Evolutionary conservation across 306 rosid species (phyloP).

Genomic region (Erythrophleum fordii): DNA sequence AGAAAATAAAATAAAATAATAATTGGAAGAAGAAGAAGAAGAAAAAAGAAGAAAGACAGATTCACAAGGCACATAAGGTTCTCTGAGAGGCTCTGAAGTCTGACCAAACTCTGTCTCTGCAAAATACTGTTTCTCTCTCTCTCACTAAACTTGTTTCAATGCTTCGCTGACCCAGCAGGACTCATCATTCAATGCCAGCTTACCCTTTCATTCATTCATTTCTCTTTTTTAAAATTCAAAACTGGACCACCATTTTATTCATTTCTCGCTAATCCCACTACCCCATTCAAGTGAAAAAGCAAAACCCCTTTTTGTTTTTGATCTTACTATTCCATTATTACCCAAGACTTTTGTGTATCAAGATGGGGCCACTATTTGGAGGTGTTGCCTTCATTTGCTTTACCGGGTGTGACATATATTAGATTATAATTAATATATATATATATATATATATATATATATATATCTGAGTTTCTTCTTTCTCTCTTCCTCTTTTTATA

Average conservation of each 20-base stretch:
- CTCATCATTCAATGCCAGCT: conserved; percentile 65
- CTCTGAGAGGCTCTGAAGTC: conserved; percentile 6
- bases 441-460: neutral
- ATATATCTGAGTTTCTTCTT: too few species aligned
- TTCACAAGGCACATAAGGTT: conserved; percentile 28
- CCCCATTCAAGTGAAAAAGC: neutral
- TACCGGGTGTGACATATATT: neutral
- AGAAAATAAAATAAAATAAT: neutral
- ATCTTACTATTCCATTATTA: conserved; percentile 8
- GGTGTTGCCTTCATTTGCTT: conserved; percentile 30
- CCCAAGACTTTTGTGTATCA: conserved; percentile 5
- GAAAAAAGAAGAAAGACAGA: neutral
- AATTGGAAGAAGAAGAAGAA: neutral
- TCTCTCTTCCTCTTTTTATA: too few species aligned
- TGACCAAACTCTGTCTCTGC: neutral
- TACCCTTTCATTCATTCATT: conserved; percentile 43
- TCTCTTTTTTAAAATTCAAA: conserved; percentile 47
- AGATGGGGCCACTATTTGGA: conserved; percentile 14
- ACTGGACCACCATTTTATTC: conserved; percentile 35
- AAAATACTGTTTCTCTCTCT: neutral
- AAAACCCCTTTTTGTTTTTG: neutral
- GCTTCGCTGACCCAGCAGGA: conserved; percentile 54
- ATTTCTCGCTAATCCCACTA: conserved; percentile 12
- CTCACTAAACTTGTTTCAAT: conserved; percentile 42
- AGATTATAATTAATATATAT: too few species aligned